Evolutionary conservation across 345 rosid species (phyloP), one percentile per base, ranked within the genome.

Genomic region (Gossypium raimondii): DNA sequence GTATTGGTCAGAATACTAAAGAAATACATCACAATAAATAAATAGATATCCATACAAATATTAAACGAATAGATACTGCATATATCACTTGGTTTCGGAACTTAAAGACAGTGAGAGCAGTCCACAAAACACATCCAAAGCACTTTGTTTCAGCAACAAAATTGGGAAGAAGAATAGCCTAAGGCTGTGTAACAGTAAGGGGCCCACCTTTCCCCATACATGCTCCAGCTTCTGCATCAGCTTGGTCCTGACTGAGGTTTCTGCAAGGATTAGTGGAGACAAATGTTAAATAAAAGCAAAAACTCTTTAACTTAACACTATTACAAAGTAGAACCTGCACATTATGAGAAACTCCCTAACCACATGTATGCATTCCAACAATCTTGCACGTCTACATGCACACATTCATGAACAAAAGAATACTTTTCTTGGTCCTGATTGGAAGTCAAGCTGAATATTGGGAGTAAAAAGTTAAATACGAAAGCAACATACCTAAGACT

Each of bases 401-500:
- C 52, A 22, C 72, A 67, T 53, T 45, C 53, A 73, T 45, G 75
- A 75, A 34, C 64, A 14, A 17, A 69, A 51, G 64, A 38, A 34
- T 18, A n/a, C 16, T 34, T 18, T n/a, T 4, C 25, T 25, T 27
- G 11, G 34, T 34, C 74, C 74, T 70, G 50, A 55, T 71, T 9
- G 3, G 3, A 56, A 55, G 16, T 55, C 5, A 41, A 22, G 38
- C 24, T 22, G 18, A 56, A 11, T n/a, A 56, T 38, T 56, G 12
- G 51, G 1, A 48, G 3, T 27, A 71, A 41, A 34, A 55, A 38
- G 47, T n/a, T 70, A 13, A 43, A 51, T 9, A 38, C 68, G 11
- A 73, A 74, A 78, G 66, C 75, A 75, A 55, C 55, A 52, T 87
- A 92, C 98, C 97, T 90, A 48, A 94, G 87, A 85, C 88, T 84